Percentiles rank a stretch among this genome's conserved stretches.
Conservation (phyloP, 371 early-diverging fungal genomes). For the Basidiobolus meristosporus region DNA sequence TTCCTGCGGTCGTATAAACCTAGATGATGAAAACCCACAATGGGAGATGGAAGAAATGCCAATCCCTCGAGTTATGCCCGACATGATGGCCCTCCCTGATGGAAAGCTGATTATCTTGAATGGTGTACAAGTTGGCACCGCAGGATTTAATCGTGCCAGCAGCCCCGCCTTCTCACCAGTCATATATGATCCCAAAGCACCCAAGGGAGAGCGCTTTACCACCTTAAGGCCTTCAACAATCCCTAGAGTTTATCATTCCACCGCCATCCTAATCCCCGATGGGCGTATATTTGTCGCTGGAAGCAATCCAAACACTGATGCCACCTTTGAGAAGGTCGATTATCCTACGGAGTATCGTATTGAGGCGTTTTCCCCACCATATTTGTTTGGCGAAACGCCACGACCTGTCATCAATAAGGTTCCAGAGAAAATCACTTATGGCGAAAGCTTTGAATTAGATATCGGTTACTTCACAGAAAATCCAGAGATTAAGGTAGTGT, state of each 20-base stretch:
- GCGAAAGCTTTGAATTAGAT: slow-evolving; percentile 9
- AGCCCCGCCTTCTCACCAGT: slow-evolving; percentile 15
- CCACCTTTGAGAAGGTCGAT: slow-evolving; percentile 4
- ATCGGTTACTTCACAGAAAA: slow-evolving; percentile 5
- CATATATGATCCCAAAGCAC: slow-evolving; percentile 14
- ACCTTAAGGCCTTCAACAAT: slow-evolving; percentile 11
- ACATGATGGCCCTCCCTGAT: slow-evolving; percentile 16
- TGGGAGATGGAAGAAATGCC: slow-evolving; percentile 19
- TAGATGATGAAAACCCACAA: slow-evolving; percentile 5
- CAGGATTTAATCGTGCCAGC: slow-evolving; percentile 14
- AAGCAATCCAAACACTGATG: slow-evolving; percentile 15
- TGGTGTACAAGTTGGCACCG: slow-evolving; percentile 17
- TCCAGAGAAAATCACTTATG: slow-evolving; percentile 8
- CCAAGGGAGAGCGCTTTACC: slow-evolving; percentile 10
- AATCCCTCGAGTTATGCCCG: slow-evolving; percentile 15
- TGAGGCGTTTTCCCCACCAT: slow-evolving; percentile 23
- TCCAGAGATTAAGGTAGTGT: slow-evolving; percentile 7
- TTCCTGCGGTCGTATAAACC: slow-evolving; percentile 13
- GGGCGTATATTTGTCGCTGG: slow-evolving; percentile 24
- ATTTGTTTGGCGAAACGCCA: slow-evolving; percentile 10
- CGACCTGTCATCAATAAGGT: slow-evolving; percentile 11
- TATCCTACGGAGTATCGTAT: slow-evolving; percentile 19
- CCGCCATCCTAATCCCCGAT: slow-evolving; percentile 19
- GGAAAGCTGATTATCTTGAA: slow-evolving; percentile 21
- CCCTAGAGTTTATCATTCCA: slow-evolving; percentile 21